Percentiles rank a stretch among this genome's conserved stretches.
Evolutionary conservation across 768 basidiomycete species (phyloP).

Genomic region (Pleurotus pulmonarius): DNA sequence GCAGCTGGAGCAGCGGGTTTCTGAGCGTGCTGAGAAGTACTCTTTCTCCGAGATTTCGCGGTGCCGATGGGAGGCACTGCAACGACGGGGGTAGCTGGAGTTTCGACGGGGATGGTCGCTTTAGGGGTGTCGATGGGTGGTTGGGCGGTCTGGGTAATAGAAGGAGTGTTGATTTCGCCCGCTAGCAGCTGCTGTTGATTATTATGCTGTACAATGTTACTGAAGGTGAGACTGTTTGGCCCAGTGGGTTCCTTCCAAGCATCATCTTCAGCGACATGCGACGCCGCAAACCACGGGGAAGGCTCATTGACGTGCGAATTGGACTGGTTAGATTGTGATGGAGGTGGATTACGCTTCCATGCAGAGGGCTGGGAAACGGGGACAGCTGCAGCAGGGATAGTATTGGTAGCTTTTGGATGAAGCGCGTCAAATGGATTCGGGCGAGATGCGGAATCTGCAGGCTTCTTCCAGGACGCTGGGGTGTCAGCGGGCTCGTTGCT

Average conservation of each 20-base stretch:
- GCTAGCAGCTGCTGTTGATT: constrained; percentile 39
- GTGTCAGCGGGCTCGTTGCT: constrained; percentile 13
- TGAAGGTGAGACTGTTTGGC: constrained; percentile 51
- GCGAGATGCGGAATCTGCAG: constrained; percentile 29
- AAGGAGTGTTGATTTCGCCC: constrained; percentile 6
- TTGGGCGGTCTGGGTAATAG: constrained; percentile 3
- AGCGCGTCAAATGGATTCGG: constrained; percentile 34
- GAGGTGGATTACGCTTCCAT: constrained; percentile 30
- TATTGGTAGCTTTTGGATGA: constrained; percentile 40
- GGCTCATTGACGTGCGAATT: constrained; percentile 32
- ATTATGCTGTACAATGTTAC: constrained; percentile 58
- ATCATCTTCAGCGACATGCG: constrained; percentile 41
- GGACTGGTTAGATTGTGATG: constrained; percentile 15
- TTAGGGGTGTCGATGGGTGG: constrained; percentile 1
- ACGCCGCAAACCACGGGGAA: constrained; percentile 54
- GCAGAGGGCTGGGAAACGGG: constrained; percentile 26
- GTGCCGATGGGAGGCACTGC: not conserved
- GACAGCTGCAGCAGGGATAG: constrained; percentile 19
- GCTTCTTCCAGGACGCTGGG: constrained; percentile 32
- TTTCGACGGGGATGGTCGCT: not conserved
- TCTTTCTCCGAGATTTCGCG: constrained; percentile 16
- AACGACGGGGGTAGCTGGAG: constrained; percentile 15
- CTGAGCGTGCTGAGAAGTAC: constrained; percentile 13
- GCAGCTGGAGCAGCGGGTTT: constrained; percentile 11
- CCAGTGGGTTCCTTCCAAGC: constrained; percentile 40